phyloP scores from a whole-genome alignment of 176 grass and related monocot species.

The Hordeum vulgare region DNA sequence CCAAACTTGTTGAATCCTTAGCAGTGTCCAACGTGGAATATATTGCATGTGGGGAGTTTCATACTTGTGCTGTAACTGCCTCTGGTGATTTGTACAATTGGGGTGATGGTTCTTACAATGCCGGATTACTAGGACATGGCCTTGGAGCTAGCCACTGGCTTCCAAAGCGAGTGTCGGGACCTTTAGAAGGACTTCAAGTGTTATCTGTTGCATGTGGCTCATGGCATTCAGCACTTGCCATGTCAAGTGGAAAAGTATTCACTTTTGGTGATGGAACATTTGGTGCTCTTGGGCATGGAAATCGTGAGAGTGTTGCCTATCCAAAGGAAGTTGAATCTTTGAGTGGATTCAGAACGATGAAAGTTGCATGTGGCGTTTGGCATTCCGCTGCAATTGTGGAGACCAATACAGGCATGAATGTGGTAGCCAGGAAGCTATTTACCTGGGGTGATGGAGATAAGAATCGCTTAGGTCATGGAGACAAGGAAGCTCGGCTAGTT shows the following conservation, averaged over 20 bases:
- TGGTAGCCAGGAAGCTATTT: conserved; percentile 65
- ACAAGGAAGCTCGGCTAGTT: conserved; percentile 63
- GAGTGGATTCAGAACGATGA: conserved; percentile 45
- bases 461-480: conserved; percentile 72
- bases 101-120: conserved; percentile 71
- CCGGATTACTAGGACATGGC: conserved; percentile 76
- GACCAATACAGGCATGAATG: conserved; percentile 30
- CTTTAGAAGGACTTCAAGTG: conserved; percentile 74
- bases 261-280: conserved; percentile 93
- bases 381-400: conserved; percentile 92
- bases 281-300: conserved; percentile 79
- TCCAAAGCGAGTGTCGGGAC: conserved; percentile 74
- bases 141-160: conserved; percentile 57
- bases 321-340: conserved; percentile 75
- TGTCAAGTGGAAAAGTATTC: conserved; percentile 63
- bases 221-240: conserved; percentile 84
- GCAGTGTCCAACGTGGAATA: conserved; percentile 66
- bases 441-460: conserved; percentile 96
- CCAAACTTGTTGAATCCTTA: conserved; percentile 80
- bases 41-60: conserved; percentile 84
- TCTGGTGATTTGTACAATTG: conserved; percentile 81
- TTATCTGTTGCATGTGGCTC: conserved; percentile 71
- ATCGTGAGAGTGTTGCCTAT: conserved; percentile 52
- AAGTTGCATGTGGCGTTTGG: conserved; percentile 88
- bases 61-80: conserved; percentile 73